Percentiles rank a stretch among this genome's conserved stretches.
Evolutionary conservation across 495 filamentous ascomycete genomes (phyloP).

Genomic region (Trypethelium eluteriae): DNA sequence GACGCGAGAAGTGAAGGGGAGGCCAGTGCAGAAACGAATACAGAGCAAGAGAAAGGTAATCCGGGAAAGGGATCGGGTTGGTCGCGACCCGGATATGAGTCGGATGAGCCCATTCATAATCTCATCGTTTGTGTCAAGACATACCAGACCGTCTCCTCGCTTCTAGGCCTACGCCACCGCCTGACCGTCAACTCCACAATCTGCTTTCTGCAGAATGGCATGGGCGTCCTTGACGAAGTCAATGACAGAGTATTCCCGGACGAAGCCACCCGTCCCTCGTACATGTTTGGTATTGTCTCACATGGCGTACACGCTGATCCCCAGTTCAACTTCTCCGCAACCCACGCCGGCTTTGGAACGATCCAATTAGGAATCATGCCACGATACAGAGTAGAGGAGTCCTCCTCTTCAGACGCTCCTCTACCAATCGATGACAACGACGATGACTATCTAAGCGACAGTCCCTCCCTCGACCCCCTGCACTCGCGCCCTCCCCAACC

Average conservation of each 20-base stretch:
- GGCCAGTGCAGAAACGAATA: not conserved
- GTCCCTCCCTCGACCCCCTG: not conserved
- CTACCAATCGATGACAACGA: slow-evolving; percentile 2
- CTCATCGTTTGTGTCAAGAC: slow-evolving; percentile 67
- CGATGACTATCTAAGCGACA: not conserved
- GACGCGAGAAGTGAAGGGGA: not conserved
- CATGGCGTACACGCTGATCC: slow-evolving; percentile 48
- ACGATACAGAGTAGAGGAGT: slow-evolving; percentile 10
- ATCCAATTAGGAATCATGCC: slow-evolving; percentile 52
- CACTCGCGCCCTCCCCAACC: not conserved
- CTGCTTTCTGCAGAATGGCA: slow-evolving; percentile 71
- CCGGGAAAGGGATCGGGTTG: too few relatives aligned
- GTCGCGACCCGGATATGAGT: not conserved
- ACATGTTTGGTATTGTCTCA: slow-evolving; percentile 63
- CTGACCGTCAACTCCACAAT: slow-evolving; percentile 68
- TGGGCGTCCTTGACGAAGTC: slow-evolving; percentile 71
- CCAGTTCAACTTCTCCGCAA: slow-evolving; percentile 48
- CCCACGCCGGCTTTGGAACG: slow-evolving; percentile 57
- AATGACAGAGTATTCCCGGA: slow-evolving; percentile 61
- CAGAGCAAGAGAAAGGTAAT: not conserved
- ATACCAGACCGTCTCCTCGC: slow-evolving; percentile 46
- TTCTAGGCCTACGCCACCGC: slow-evolving; percentile 53
- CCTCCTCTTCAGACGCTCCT: slow-evolving; percentile 12
- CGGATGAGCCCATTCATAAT: slow-evolving; percentile 55
- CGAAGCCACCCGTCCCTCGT: slow-evolving; percentile 56